A percentile compares a stretch with the other conserved stretches of the same genome.
Conservation (phyloP, 78 protist genomes). For the Pigoraptor vietnamica region DNA sequence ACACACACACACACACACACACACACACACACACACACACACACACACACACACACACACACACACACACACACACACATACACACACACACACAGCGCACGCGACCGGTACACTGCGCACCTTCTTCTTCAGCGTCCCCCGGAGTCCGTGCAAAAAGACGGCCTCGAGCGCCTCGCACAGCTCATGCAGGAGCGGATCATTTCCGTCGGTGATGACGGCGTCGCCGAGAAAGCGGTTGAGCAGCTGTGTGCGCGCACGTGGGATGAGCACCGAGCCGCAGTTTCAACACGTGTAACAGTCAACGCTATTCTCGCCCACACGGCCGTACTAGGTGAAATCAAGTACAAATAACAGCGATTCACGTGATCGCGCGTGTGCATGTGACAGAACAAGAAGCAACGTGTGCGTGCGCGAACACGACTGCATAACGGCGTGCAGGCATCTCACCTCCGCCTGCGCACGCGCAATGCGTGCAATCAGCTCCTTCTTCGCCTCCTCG, state of each 20-base stretch:
- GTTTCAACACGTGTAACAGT: background rate
- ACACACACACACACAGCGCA: no score
- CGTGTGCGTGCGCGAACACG: no score
- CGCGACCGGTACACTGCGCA: no score
- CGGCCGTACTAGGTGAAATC: background rate
- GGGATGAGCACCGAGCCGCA: background rate
- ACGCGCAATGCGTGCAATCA: background rate
- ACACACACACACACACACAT: no score
- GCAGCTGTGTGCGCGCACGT: background rate
- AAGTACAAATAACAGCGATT: background rate
- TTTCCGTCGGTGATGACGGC: background rate
- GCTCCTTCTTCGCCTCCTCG: background rate
- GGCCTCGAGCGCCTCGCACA: background rate
- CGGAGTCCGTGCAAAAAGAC: background rate
- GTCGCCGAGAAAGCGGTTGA: background rate
- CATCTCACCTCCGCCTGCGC: background rate
- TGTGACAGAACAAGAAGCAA: no score
- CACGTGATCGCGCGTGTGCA: no score
- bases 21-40: no score
- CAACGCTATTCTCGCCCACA: background rate
- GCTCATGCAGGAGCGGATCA: background rate
- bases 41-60: no score
- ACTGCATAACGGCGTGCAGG: no score
- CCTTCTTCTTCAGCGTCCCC: background rate
- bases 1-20: no score